Evolutionary conservation across 768 basidiomycete species (phyloP).

Genomic region (Cystoderma amianthinum): DNA sequence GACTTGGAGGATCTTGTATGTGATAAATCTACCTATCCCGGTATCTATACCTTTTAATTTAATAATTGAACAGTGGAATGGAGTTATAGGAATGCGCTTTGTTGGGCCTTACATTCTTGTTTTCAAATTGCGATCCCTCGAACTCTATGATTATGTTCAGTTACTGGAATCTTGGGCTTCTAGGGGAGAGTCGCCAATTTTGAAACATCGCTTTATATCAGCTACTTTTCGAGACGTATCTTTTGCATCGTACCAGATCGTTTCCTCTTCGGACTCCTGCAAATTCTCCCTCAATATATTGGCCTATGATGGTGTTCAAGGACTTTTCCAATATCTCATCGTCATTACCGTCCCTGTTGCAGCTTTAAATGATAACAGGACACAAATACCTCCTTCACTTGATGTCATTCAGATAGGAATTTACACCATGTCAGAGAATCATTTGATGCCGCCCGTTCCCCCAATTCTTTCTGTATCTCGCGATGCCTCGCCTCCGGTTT

Average conservation of each 20-base stretch:
- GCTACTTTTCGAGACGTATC: constrained; percentile 38
- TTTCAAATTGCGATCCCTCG: constrained; percentile 44
- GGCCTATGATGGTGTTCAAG: constrained; percentile 36
- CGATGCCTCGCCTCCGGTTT: constrained; percentile 1
- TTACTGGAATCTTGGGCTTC: constrained; percentile 10
- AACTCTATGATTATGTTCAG: constrained; percentile 27
- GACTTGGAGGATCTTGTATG: constrained; percentile 28
- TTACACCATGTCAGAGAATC: constrained; percentile 28
- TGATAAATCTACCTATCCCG: constrained; percentile 1
- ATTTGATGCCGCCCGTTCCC: constrained; percentile 3
- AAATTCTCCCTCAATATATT: constrained; percentile 29
- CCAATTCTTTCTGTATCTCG: constrained; percentile 5
- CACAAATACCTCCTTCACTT: constrained; percentile 9
- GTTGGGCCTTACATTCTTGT: constrained; percentile 44
- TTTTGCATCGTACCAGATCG: constrained; percentile 19
- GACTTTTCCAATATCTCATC: constrained; percentile 44
- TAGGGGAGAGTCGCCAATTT: constrained; percentile 1
- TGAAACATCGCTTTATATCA: constrained; percentile 16
- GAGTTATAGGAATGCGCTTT: constrained; percentile 34
- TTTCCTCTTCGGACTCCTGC: background rate
- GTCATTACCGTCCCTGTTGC: constrained; percentile 9
- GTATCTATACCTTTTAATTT: no score
- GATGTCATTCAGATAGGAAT: constrained; percentile 35
- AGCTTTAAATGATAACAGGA: background rate
- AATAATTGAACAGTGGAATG: constrained; percentile 24